Percentiles rank a stretch among this genome's conserved stretches.
phyloP scores from a whole-genome alignment of 371 early-diverging fungal genomes.

The Apophysomyces ossiformis region DNA sequence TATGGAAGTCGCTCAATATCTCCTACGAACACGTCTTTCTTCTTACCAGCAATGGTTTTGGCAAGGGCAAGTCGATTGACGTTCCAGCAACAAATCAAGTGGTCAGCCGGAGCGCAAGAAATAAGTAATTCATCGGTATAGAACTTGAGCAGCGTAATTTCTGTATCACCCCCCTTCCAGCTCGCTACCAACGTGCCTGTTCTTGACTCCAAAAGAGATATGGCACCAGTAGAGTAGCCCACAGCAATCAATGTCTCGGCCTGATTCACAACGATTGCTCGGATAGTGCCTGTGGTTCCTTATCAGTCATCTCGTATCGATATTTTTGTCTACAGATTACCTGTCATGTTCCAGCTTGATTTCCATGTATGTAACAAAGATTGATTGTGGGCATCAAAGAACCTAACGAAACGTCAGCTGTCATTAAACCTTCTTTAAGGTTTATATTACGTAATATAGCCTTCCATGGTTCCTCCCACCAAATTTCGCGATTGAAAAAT shows the following conservation, averaged over 20 bases:
- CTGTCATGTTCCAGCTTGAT: slow-evolving; percentile 38
- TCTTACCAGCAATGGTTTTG: slow-evolving; percentile 61
- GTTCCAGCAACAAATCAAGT: slow-evolving; percentile 68
- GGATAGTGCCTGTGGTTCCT: slow-evolving; percentile 28
- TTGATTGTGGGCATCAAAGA: slow-evolving; percentile 50
- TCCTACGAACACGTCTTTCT: not conserved
- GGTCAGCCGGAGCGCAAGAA: slow-evolving; percentile 68
- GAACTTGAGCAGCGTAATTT: slow-evolving; percentile 64
- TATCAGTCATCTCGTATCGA: not conserved
- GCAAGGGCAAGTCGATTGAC: slow-evolving; percentile 56
- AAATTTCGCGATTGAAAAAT: slow-evolving; percentile 60
- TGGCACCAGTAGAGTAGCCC: slow-evolving; percentile 63
- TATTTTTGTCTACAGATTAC: slow-evolving; percentile 12
- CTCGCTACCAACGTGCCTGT: slow-evolving; percentile 65
- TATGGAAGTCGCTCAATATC: slow-evolving; percentile 18
- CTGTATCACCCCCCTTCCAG: slow-evolving; percentile 71
- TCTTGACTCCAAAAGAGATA: slow-evolving; percentile 63
- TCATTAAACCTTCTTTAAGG: not conserved
- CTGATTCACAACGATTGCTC: slow-evolving; percentile 51
- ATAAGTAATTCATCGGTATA: slow-evolving; percentile 64
- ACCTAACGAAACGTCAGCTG: slow-evolving; percentile 24
- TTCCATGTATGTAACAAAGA: slow-evolving; percentile 53
- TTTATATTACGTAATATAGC: slow-evolving; percentile 41
- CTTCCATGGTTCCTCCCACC: slow-evolving; percentile 59
- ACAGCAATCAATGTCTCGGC: slow-evolving; percentile 64